These are phyloP conservation scores for Stemphylium vesicarium DNA, from an alignment of 2,329 filamentous ascomycete genomes.

Conservation along the genomic window DNA sequence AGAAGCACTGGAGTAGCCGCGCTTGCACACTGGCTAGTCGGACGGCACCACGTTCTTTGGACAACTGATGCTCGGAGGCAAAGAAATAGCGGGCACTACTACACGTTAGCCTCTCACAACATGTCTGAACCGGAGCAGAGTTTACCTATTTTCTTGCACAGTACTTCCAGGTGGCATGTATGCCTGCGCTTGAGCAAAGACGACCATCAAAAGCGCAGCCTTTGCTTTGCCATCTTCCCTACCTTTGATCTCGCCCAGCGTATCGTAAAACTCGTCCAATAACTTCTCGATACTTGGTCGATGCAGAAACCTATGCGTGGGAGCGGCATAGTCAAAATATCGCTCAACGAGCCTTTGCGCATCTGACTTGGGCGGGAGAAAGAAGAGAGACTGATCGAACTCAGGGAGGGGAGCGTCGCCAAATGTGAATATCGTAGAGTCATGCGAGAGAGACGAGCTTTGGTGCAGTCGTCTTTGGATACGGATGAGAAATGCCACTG, in stretches of 20 bases:
- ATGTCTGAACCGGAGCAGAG: not conserved
- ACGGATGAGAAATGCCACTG: slow-evolving; percentile 58
- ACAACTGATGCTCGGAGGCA: slow-evolving; percentile 52
- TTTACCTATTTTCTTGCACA: slow-evolving; percentile 35
- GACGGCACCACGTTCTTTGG: slow-evolving; percentile 60
- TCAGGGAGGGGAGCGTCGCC: slow-evolving; percentile 58
- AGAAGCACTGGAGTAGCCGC: slow-evolving; percentile 63
- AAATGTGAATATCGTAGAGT: slow-evolving; percentile 58
- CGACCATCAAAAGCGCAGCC: slow-evolving; percentile 58
- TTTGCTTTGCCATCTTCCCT: slow-evolving; percentile 51
- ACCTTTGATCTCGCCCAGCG: slow-evolving; percentile 50
- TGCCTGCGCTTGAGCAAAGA: slow-evolving; percentile 60
- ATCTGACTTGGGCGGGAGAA: slow-evolving; percentile 52
- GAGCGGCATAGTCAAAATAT: slow-evolving; percentile 67
- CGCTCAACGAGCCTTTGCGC: slow-evolving; percentile 56
- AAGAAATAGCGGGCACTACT: slow-evolving; percentile 53
- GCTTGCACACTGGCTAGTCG: slow-evolving; percentile 64
- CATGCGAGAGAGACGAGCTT: slow-evolving; percentile 44
- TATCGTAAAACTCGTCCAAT: slow-evolving; percentile 57
- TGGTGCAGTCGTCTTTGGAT: slow-evolving; percentile 58
- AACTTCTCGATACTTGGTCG: slow-evolving; percentile 57
- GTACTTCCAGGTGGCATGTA: slow-evolving; percentile 47
- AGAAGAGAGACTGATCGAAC: slow-evolving; percentile 53
- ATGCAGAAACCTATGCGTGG: slow-evolving; percentile 66
- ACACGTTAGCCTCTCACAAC: not conserved